Conservation (phyloP, 2,329 filamentous ascomycete species). For the Botrytis byssoidea region DNA sequence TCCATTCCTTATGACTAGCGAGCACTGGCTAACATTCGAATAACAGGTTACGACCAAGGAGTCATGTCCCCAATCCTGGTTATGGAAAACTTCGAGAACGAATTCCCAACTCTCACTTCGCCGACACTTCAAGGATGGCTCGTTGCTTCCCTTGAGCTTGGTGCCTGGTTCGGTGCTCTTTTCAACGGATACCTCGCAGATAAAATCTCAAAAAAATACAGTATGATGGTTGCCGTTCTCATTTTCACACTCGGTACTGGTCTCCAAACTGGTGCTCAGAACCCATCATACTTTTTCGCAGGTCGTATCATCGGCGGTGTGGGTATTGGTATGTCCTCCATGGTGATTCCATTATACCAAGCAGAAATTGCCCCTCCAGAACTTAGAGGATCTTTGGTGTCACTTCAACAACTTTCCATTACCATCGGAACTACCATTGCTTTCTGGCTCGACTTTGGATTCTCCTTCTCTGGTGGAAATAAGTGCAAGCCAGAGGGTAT, state of each 20-base stretch:
- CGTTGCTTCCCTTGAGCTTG: constrained; percentile 40
- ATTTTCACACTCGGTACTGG: constrained; percentile 53
- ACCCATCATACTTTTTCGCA: constrained; percentile 53
- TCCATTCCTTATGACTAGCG: neutral
- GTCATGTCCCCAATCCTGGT: constrained; percentile 41
- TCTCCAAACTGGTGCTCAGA: constrained; percentile 44
- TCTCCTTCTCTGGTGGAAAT: constrained; percentile 49
- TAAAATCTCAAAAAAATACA: constrained; percentile 51
- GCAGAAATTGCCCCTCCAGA: constrained; percentile 57
- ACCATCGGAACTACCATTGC: constrained; percentile 46
- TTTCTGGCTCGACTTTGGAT: constrained; percentile 61
- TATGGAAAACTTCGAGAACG: constrained; percentile 41
- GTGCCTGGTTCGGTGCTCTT: constrained; percentile 38
- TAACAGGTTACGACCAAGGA: constrained; percentile 38
- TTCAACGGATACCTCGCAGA: constrained; percentile 43
- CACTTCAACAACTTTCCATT: constrained; percentile 60
- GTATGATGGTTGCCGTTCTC: constrained; percentile 50
- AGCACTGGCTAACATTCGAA: neutral
- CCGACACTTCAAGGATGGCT: constrained; percentile 40
- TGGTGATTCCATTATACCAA: constrained; percentile 57
- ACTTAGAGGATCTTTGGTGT: constrained; percentile 58
- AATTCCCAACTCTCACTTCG: constrained; percentile 39
- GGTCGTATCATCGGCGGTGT: constrained; percentile 50
- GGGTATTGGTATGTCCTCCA: constrained; percentile 51
- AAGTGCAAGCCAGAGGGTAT: constrained; percentile 36